Conservation (phyloP, 108 stramenopile species). For the Pseudonitzschia pungens region DNA sequence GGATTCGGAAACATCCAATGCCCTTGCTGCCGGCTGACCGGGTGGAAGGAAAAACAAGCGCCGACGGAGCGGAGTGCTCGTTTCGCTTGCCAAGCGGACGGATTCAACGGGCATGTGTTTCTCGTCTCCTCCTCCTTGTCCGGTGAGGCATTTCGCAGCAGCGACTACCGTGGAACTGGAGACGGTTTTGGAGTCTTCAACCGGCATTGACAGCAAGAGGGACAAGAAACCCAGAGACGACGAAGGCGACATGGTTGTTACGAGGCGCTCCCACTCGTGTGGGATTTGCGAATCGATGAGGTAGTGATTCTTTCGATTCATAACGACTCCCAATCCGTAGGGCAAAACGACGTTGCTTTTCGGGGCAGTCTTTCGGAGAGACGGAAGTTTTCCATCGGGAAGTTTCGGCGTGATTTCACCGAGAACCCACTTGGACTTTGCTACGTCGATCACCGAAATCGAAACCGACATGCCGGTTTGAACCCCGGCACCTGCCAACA, state of each 20-base stretch:
- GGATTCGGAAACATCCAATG: slow-evolving; percentile 15
- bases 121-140: slow-evolving; percentile 4
- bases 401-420: slow-evolving; percentile 2
- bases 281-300: slow-evolving; percentile 14
- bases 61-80: not conserved
- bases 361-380: not conserved
- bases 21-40: slow-evolving; percentile 13
- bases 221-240: slow-evolving; percentile 13
- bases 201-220: slow-evolving; percentile 3
- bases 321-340: slow-evolving; percentile 11
- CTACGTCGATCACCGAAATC: slow-evolving; percentile 9
- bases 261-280: slow-evolving; percentile 9
- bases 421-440: not conserved
- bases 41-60: slow-evolving; percentile 12
- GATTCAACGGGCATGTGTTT: not conserved
- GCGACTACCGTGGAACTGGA: not conserved
- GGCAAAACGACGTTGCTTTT: slow-evolving; percentile 2
- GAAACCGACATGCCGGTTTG: slow-evolving; percentile 10
- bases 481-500: slow-evolving; percentile 6
- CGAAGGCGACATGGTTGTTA: slow-evolving; percentile 3
- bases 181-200: not conserved
- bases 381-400: not conserved
- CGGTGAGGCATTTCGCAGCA: slow-evolving; percentile 7
- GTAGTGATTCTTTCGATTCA: slow-evolving; percentile 1
- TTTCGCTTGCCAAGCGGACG: not conserved